phyloP scores from a whole-genome alignment of 192 early-diverging fungal genomes.

The Backusella tarrabulga region DNA sequence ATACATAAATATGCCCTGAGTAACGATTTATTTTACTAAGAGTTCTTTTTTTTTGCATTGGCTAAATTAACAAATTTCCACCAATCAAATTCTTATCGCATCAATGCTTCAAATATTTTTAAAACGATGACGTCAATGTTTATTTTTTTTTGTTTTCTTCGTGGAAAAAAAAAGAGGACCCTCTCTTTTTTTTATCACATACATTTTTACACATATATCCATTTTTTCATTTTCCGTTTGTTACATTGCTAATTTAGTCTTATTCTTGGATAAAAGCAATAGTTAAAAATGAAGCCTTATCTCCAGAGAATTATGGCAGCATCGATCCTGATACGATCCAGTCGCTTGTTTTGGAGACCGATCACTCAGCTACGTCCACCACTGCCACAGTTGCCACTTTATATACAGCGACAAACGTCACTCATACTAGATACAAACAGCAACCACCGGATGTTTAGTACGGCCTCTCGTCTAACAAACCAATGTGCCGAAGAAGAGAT shows the following conservation, averaged over 20 bases:
- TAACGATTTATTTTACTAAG: neutral
- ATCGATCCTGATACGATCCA: conserved; percentile 1
- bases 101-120: neutral
- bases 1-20: neutral
- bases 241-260: neutral
- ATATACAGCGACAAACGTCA: conserved; percentile 1
- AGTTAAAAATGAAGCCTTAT: conserved; percentile 6
- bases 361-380: neutral
- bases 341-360: neutral
- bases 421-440: neutral
- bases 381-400: neutral
- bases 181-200: neutral
- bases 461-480: neutral
- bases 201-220: neutral
- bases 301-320: conserved; percentile 7
- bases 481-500: neutral
- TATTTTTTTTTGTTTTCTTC: neutral
- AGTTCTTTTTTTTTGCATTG: neutral
- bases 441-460: neutral
- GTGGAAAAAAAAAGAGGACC: neutral
- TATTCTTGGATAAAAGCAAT: neutral
- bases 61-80: neutral
- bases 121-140: neutral
- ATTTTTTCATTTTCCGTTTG: neutral
- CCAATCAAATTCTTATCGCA: neutral